A percentile compares a stretch with the other conserved stretches of the same genome.
These are phyloP conservation scores for Tephrocybe sp. DNA, from an alignment of 768 basidiomycete genomes.

Conservation along the genomic window DNA sequence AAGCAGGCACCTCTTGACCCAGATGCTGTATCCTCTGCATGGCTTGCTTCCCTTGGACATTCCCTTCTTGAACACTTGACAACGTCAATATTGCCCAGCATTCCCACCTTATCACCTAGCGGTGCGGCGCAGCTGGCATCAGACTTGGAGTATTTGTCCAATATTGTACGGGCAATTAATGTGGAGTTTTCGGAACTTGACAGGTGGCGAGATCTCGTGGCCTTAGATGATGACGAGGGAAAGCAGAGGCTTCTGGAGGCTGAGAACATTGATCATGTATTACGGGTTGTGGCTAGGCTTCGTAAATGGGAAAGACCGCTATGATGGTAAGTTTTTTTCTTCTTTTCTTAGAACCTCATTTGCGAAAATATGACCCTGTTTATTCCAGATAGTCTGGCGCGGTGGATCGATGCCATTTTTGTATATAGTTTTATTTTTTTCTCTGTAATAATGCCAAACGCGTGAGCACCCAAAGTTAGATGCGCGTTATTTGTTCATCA, in stretches of 20 bases:
- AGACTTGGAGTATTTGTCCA: conserved; percentile 87
- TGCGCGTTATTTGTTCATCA: conserved; percentile 4
- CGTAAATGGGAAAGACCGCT: conserved; percentile 21
- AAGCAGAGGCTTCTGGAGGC: conserved; percentile 27
- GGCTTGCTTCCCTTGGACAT: conserved; percentile 89
- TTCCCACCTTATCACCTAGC: conserved; percentile 54
- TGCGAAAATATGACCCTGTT: neutral
- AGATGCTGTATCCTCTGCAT: conserved; percentile 83
- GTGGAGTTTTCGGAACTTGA: conserved; percentile 82
- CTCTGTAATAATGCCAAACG: too few species aligned
- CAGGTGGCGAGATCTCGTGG: conserved; percentile 72
- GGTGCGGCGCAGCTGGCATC: conserved; percentile 84
- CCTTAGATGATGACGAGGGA: conserved; percentile 54
- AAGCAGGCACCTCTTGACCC: conserved; percentile 50
- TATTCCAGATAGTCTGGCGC: neutral
- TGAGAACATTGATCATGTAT: conserved; percentile 27
- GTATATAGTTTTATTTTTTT: neutral
- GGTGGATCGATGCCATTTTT: neutral
- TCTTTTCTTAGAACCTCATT: neutral
- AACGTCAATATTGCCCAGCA: conserved; percentile 63
- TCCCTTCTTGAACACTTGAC: conserved; percentile 77
- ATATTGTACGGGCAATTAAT: conserved; percentile 87
- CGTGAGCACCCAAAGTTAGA: too few species aligned
- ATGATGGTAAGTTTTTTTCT: neutral
- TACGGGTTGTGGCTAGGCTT: conserved; percentile 31